Evolutionary conservation across 208 protist species (phyloP).

Genomic region (Trypanosoma scelopori): DNA sequence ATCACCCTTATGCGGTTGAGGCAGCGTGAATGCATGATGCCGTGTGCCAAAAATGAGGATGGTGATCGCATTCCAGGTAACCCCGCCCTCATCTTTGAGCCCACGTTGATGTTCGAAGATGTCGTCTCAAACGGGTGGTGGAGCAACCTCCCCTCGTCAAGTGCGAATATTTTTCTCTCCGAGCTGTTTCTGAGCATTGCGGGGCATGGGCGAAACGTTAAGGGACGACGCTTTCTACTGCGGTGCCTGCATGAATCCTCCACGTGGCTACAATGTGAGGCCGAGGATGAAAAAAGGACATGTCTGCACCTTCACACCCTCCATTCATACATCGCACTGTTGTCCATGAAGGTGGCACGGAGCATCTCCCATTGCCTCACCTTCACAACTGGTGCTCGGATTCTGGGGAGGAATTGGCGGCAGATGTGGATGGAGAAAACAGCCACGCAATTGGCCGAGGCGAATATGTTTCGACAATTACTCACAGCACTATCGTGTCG

Average conservation of each 20-base stretch:
- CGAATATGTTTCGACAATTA: constrained; percentile 12
- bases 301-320: not conserved
- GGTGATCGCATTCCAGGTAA: not conserved
- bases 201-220: constrained; percentile 20
- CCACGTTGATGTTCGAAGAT: constrained; percentile 12
- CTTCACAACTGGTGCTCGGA: constrained; percentile 16
- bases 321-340: constrained; percentile 21
- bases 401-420: constrained; percentile 7
- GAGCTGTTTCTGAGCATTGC: constrained; percentile 27
- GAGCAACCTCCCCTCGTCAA: not conserved
- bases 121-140: not conserved
- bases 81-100: constrained; percentile 13
- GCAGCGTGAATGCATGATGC: not conserved
- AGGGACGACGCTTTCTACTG: constrained; percentile 25
- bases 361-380: constrained; percentile 25
- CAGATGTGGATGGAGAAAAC: constrained; percentile 33
- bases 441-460: constrained; percentile 21
- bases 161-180: constrained; percentile 15
- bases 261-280: constrained; percentile 9
- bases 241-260: constrained; percentile 31
- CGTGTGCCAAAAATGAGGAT: not conserved
- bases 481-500: not conserved
- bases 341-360: constrained; percentile 30
- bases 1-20: constrained; percentile 16
- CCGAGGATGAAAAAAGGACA: not conserved